Conservation (phyloP, 1,284 basidiomycete species). For the Ceratobasidium sp. region DNA sequence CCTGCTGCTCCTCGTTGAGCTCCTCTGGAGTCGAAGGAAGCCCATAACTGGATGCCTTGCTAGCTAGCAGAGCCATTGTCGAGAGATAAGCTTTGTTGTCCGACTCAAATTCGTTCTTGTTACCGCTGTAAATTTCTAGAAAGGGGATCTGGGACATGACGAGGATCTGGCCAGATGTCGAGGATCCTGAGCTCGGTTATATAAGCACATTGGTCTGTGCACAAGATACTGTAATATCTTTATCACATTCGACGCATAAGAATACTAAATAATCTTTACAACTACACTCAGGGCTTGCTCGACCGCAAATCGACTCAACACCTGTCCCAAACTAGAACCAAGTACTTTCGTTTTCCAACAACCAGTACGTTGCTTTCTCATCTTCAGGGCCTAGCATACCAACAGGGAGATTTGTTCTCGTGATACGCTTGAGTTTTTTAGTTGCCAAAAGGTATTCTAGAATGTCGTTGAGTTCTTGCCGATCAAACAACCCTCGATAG, state of each 20-base stretch:
- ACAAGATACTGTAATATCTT: neutral
- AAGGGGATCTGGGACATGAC: slow-evolving; percentile 50
- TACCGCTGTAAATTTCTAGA: slow-evolving; percentile 60
- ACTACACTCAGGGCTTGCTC: no score
- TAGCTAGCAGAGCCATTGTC: slow-evolving; percentile 55
- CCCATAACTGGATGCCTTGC: slow-evolving; percentile 58
- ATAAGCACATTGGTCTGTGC: slow-evolving; percentile 5
- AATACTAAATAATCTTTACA: neutral
- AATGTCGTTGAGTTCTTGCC: slow-evolving; percentile 76
- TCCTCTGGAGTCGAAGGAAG: slow-evolving; percentile 57
- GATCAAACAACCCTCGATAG: slow-evolving; percentile 74
- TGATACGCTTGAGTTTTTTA: slow-evolving; percentile 38
- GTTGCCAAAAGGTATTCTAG: slow-evolving; percentile 62
- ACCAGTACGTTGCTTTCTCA: slow-evolving; percentile 27
- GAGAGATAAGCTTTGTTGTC: slow-evolving; percentile 54
- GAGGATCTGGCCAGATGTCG: neutral
- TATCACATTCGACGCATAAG: neutral
- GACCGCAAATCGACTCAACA: neutral
- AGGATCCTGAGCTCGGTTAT: neutral
- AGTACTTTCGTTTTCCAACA: neutral
- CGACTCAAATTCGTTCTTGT: slow-evolving; percentile 54
- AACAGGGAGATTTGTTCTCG: neutral
- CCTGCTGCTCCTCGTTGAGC: slow-evolving; percentile 59
- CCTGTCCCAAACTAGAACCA: slow-evolving; percentile 11
- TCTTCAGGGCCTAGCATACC: slow-evolving; percentile 19